A percentile compares a stretch with the other conserved stretches of the same genome.
Conservation (phyloP, 139 green algal species). For the Edaphochlamys debaryana region DNA sequence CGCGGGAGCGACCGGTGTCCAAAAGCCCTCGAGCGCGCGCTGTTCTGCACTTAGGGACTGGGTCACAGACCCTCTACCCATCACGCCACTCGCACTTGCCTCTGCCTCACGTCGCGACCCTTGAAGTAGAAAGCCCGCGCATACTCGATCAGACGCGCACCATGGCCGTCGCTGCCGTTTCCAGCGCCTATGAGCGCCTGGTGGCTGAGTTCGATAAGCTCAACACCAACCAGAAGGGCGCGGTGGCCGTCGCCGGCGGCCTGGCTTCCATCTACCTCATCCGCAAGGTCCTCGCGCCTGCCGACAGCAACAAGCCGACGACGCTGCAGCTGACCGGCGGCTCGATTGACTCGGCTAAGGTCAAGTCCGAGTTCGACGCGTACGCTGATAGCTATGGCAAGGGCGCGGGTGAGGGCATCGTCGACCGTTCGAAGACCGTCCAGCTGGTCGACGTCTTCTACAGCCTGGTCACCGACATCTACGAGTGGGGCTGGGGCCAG, state of each 20-base stretch:
- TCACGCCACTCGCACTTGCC: too few relatives aligned
- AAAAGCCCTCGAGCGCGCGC: too few relatives aligned
- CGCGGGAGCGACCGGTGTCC: too few relatives aligned
- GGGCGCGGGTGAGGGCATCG: slow-evolving; percentile 59
- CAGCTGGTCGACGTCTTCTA: slow-evolving; percentile 82
- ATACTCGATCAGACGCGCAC: too few relatives aligned
- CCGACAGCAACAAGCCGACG: slow-evolving; percentile 51
- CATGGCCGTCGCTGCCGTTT: slow-evolving; percentile 6
- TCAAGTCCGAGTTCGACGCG: slow-evolving; percentile 72
- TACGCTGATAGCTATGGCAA: slow-evolving; percentile 71
- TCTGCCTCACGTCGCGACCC: too few relatives aligned
- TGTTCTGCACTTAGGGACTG: too few relatives aligned
- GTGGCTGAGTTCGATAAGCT: slow-evolving; percentile 41
- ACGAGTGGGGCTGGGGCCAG: slow-evolving; percentile 98
- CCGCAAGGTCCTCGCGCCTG: not conserved
- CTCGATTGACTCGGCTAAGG: slow-evolving; percentile 66
- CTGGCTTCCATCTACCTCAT: slow-evolving; percentile 29
- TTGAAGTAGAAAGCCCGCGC: too few relatives aligned
- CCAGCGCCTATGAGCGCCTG: slow-evolving; percentile 10
- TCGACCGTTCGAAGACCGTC: slow-evolving; percentile 60
- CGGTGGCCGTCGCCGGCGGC: slow-evolving; percentile 15
- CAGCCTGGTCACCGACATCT: slow-evolving; percentile 93
- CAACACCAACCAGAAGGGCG: slow-evolving; percentile 37
- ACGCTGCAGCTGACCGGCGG: slow-evolving; percentile 78
- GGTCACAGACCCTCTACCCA: too few relatives aligned